Evolutionary conservation across 140 eudicot genomes (phyloP).

Genomic region (Anethum foeniculum): DNA sequence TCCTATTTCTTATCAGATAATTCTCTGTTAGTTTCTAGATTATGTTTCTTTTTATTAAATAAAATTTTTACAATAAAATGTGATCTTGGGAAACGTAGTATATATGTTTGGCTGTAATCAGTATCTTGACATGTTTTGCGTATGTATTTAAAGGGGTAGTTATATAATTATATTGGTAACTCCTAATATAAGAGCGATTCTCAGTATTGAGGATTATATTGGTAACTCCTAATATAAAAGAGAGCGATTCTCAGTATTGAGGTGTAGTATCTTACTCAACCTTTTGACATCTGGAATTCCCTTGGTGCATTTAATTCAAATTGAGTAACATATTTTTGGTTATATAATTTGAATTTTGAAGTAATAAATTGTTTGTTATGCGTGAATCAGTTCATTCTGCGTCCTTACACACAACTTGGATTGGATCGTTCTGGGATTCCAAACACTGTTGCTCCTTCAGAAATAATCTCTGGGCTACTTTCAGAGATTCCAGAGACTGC

Average conservation of each 20-base stretch:
- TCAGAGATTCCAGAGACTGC: constrained; percentile 68
- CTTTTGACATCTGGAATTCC: not conserved
- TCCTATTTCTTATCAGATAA: not conserved
- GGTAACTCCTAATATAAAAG: not conserved
- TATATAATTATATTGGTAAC: not conserved
- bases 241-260: not conserved
- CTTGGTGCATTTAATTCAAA: not conserved
- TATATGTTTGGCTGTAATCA: not conserved
- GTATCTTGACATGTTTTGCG: not conserved
- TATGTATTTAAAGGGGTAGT: not conserved
- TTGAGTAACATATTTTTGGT: not conserved
- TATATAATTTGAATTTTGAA: not conserved
- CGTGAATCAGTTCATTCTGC: constrained; percentile 55
- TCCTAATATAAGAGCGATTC: not conserved
- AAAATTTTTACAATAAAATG: not conserved
- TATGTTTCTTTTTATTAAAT: not conserved
- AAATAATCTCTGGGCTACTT: constrained; percentile 45
- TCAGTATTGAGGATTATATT: not conserved
- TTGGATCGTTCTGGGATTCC: constrained; percentile 68
- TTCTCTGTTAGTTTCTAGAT: not conserved
- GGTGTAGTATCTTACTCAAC: not conserved
- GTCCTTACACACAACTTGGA: constrained; percentile 75
- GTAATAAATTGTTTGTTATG: constrained; percentile 7
- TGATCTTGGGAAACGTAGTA: not conserved
- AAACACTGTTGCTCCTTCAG: constrained; percentile 10